A percentile compares a stretch with the other conserved stretches of the same genome.
Conservation (phyloP, 2,329 filamentous ascomycete species). For the Thielaviopsis cerberus region DNA sequence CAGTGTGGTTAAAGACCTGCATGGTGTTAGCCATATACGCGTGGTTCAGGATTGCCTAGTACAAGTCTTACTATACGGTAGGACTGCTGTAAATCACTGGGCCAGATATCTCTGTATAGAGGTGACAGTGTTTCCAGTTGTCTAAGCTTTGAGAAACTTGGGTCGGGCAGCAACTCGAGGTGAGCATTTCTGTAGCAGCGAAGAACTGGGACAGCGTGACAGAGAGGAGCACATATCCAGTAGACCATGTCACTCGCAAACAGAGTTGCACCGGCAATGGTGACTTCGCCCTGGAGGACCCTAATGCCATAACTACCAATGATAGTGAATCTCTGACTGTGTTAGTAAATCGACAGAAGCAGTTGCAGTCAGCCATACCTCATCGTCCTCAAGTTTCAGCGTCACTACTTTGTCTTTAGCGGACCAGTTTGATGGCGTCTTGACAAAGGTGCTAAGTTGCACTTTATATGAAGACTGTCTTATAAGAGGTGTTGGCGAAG, state of each 20-base stretch:
- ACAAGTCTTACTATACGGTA: slow-evolving; percentile 31
- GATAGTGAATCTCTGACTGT: slow-evolving; percentile 35
- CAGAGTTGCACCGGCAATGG: slow-evolving; percentile 46
- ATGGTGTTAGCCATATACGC: slow-evolving; percentile 14
- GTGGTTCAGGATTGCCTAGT: background rate
- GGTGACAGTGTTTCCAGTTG: slow-evolving; percentile 43
- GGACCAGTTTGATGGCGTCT: slow-evolving; percentile 3
- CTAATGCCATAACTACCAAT: slow-evolving; percentile 51
- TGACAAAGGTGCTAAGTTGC: slow-evolving; percentile 8
- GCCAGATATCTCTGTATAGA: slow-evolving; percentile 49
- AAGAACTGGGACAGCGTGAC: slow-evolving; percentile 51
- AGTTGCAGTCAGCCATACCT: slow-evolving; percentile 22
- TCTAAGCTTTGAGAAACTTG: slow-evolving; percentile 28
- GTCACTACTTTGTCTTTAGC: slow-evolving; percentile 20
- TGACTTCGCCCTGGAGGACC: slow-evolving; percentile 42
- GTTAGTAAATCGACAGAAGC: background rate
- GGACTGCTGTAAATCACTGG: slow-evolving; percentile 23
- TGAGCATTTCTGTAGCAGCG: slow-evolving; percentile 30
- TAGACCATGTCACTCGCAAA: slow-evolving; percentile 26
- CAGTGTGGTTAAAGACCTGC: slow-evolving; percentile 35
- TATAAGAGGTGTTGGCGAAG: background rate
- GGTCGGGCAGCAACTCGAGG: slow-evolving; percentile 38
- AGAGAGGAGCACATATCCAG: slow-evolving; percentile 48
- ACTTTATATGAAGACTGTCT: slow-evolving; percentile 2
- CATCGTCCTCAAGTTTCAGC: slow-evolving; percentile 28